Evolutionary conservation across 2,329 filamentous ascomycete genomes (phyloP).

Genomic region (Trichoderma arundinaceum): DNA sequence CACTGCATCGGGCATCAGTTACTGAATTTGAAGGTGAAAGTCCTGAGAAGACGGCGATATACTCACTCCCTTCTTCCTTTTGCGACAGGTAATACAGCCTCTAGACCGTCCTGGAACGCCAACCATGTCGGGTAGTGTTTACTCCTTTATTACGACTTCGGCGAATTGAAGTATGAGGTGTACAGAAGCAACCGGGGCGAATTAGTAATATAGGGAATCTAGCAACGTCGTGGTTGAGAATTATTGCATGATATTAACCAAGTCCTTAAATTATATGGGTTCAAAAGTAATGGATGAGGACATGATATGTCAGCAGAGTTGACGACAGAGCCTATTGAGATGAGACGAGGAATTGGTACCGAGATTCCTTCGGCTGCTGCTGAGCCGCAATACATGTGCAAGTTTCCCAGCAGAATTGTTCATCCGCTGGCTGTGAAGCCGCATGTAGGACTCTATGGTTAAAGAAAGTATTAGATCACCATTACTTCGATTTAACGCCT

Average conservation of each 20-base stretch:
- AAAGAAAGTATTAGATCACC: neutral
- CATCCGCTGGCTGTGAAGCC: neutral
- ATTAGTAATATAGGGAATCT: neutral
- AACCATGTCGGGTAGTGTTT: constrained; percentile 22
- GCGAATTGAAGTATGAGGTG: neutral
- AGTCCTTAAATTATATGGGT: too few relatives aligned
- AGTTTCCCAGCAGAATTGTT: neutral
- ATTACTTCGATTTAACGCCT: too few relatives aligned
- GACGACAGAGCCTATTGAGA: neutral
- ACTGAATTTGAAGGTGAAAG: neutral
- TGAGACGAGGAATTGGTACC: neutral
- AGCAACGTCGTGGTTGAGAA: neutral
- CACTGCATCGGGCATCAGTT: neutral
- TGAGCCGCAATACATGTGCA: neutral
- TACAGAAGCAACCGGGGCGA: neutral
- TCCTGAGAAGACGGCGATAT: neutral
- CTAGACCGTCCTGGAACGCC: constrained; percentile 31
- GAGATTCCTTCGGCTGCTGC: neutral
- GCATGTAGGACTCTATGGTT: neutral
- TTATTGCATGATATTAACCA: neutral
- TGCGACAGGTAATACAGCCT: constrained; percentile 32
- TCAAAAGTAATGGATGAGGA: neutral
- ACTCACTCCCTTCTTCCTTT: constrained; percentile 32
- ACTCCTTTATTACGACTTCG: neutral
- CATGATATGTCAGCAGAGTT: neutral